Conservation (phyloP, 2,329 filamentous ascomycete genomes). For the Ophiostoma tasmaniense region DNA sequence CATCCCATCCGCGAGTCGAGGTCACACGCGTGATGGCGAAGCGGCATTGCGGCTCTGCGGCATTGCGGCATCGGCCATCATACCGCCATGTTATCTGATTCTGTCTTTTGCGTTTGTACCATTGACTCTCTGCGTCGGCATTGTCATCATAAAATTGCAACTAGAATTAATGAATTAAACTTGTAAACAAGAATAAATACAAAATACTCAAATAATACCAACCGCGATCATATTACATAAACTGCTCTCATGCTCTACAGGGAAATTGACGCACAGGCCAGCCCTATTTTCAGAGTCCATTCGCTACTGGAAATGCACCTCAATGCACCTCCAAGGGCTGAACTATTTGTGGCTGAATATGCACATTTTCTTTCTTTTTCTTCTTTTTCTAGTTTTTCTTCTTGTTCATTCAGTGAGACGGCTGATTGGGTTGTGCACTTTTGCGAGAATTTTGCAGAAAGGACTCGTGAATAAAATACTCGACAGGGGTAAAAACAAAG, state of each 20-base stretch:
- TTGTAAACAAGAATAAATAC: neutral
- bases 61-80: too few species aligned
- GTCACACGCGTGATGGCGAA: too few species aligned
- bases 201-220: neutral
- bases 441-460: neutral
- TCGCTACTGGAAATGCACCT: neutral
- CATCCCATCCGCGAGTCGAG: too few species aligned
- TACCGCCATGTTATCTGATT: too few species aligned
- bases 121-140: too few species aligned
- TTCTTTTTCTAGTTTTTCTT: neutral
- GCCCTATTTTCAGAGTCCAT: neutral
- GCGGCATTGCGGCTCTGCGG: too few species aligned
- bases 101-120: too few species aligned
- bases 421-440: neutral
- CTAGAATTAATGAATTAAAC: neutral
- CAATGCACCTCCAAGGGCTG: neutral
- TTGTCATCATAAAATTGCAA: too few species aligned
- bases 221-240: neutral
- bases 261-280: neutral
- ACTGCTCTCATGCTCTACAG: too few species aligned
- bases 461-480: neutral
- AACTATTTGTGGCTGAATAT: neutral
- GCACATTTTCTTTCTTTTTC: neutral
- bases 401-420: neutral
- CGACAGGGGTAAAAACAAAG: neutral